Base-by-base conservation (phyloP, 2,329 filamentous ascomycete genomes). In the Diatrype stigma region DNA sequence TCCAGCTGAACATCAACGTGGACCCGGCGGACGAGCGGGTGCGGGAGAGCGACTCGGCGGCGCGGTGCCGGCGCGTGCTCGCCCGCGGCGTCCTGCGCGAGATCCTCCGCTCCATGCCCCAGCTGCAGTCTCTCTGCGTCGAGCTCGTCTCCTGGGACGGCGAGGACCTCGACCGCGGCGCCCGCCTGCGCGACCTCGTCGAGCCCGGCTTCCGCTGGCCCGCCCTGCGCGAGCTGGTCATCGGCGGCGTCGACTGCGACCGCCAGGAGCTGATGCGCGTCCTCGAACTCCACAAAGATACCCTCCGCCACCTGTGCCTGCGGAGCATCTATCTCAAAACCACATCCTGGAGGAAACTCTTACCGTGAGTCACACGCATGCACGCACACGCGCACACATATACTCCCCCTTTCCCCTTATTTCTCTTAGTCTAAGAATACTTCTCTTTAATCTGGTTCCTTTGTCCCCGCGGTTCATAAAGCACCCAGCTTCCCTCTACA, bases 261-360 rank as follows among this genome's bases (percentile, higher is more conserved):
- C 55, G 61, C 32, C 50, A 54, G 12, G 59, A 62, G n/a, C 52
- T 66, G 11, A 55, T 60, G 57, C 46, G 48, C 11, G 46, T 60
- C 23, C 46, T 65, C 8, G 47, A 52, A 40, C 54, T 50, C 37
- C 64, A 66, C 51, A 63, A 59, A 35, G 32, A 51, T 8, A 65
- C 57, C 2, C 60, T 66, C 2, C 53, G 50, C 14, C 51, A 48
- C 12, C 48, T 66, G n/a, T 62, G 62, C 34, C 51, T 66, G 17
- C 48, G 53, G 35, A 51, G 63, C 34, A 51, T 65, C 14, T 37
- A 40, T 22, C 56, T 66, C 8, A 46, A 42, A 11, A 55, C 45
- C 11, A 63, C 60, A 3, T 66, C 61, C 2, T 65, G 63, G 60
- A 47, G 37, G 21, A 47, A 49, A 17, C 54, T 66, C n/a, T 51